Evolutionary conservation across 257 asterid species (phyloP), one percentile per base, ranked within the genome.

Genomic region (Anisodus acutangulus): DNA sequence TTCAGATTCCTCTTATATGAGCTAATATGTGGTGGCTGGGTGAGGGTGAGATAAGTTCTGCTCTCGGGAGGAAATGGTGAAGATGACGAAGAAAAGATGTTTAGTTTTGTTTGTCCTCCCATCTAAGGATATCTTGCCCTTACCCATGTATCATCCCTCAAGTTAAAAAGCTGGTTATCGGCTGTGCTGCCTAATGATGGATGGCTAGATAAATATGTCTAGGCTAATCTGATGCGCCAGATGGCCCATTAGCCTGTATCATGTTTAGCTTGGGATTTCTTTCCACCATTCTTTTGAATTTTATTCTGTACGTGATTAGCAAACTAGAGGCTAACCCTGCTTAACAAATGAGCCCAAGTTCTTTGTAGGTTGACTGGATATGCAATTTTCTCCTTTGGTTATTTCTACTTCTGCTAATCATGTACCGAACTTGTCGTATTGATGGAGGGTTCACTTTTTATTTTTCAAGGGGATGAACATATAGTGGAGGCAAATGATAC

Each of bases 51-150:
- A 67, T 67, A 39, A 15, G 7, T 39, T 37, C 7, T 39, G 7
- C 15, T 69, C 78, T 69, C 3, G 11, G 78, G 8, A 69, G 43
- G 43, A 66, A 37, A 67, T 67, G 45, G 71, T 67, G 51, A 67
- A 12, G 5, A 66, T 31, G 72, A 31, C 10, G 4, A 13, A 66
- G 19, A 31, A 15, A 15, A 37, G 10, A 67, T 37, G 76, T 67
- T 37, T 3, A 67, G 13, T 67, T 15, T 35, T 67, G 51, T 37
- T 59, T 41, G 78, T 69, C 31, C 39, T 68, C 51, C 19, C 51
- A 70, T 70, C 3, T 41, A 70, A 70, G 55, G 49, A 70, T 70
- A 35, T 70, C 55, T 71, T 43, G 17, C 16, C 37, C 78, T 70
- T 70, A 12, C 54, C 78, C 79, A 17, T 43, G 16, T n/a, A n/a